Percentiles rank a stretch among this genome's conserved stretches.
These are phyloP conservation scores for Claviceps sp. DNA, from an alignment of 2,329 filamentous ascomycete species.

Conservation along the genomic window DNA sequence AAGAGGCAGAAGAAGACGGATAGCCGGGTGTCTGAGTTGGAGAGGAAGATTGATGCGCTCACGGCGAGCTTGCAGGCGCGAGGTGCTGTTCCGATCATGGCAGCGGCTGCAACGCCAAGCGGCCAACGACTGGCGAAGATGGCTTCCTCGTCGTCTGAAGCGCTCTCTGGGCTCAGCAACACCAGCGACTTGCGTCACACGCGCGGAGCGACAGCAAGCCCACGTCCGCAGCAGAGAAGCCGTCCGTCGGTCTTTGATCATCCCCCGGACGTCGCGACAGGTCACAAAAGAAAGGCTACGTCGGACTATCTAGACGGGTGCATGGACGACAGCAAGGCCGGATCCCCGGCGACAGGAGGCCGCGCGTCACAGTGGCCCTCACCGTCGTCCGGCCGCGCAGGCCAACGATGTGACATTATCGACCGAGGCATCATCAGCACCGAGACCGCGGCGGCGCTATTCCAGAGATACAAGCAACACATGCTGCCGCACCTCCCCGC, in stretches of 20 bases:
- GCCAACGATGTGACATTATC: conserved; percentile 30
- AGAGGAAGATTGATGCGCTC: conserved; percentile 83
- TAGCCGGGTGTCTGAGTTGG: conserved; percentile 74
- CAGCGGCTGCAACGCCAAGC: background rate
- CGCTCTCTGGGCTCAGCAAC: background rate
- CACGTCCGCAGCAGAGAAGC: background rate
- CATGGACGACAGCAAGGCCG: background rate
- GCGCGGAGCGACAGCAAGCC: background rate
- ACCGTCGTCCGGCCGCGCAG: background rate
- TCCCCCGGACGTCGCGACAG: conserved; percentile 8
- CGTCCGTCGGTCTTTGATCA: conserved; percentile 1
- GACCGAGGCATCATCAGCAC: conserved; percentile 46
- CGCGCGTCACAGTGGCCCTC: background rate
- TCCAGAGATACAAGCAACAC: conserved; percentile 42
- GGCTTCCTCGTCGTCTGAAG: background rate
- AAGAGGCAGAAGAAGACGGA: conserved; percentile 90
- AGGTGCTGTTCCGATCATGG: conserved; percentile 7
- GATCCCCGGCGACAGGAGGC: background rate
- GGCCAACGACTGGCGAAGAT: background rate
- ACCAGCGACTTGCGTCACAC: background rate
- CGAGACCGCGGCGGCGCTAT: conserved; percentile 40
- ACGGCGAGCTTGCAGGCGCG: conserved; percentile 62
- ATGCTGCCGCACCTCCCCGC: conserved; percentile 50
- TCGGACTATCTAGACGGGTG: conserved; percentile 11
- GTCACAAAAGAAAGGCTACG: conserved; percentile 19